A percentile compares a stretch with the other conserved stretches of the same genome.
Conservation (phyloP, 208 protist genomes). For the Angomonas deanei region DNA sequence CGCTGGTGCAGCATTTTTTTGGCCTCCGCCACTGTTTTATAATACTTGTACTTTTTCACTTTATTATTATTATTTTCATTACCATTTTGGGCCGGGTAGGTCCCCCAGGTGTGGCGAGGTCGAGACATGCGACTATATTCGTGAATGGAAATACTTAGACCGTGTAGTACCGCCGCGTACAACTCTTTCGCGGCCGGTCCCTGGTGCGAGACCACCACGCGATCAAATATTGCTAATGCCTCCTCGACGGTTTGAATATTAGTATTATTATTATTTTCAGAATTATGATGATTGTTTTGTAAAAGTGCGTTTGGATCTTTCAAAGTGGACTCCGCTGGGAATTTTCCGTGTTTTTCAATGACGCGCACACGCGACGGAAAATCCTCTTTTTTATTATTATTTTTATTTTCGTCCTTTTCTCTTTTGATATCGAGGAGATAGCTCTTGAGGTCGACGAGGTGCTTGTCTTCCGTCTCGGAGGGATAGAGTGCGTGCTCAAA, state of each 20-base stretch:
- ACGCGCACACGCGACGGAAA: no score
- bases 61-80: conserved; percentile 3
- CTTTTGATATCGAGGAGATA: conserved; percentile 73
- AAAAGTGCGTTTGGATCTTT: neutral
- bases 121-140: conserved; percentile 74
- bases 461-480: conserved; percentile 68
- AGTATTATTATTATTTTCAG: neutral
- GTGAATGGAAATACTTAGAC: conserved; percentile 61
- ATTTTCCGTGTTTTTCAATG: no score
- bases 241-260: conserved; percentile 35
- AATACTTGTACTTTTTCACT: neutral
- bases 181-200: conserved; percentile 36
- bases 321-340: no score
- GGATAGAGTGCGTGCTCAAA: conserved; percentile 83
- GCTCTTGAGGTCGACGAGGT: conserved; percentile 72
- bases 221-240: conserved; percentile 57
- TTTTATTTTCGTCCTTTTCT: conserved; percentile 15
- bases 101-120: conserved; percentile 41
- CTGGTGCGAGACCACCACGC: conserved; percentile 56
- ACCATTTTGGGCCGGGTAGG: conserved; percentile 4
- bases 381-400: neutral
- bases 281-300: neutral
- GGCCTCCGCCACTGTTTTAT: neutral
- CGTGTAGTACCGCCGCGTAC: conserved; percentile 64
- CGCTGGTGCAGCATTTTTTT: neutral